A percentile compares a stretch with the other conserved stretches of the same genome.
phyloP scores from a whole-genome alignment of 352 stramenopile species.

The Phytophthora sojae region DNA sequence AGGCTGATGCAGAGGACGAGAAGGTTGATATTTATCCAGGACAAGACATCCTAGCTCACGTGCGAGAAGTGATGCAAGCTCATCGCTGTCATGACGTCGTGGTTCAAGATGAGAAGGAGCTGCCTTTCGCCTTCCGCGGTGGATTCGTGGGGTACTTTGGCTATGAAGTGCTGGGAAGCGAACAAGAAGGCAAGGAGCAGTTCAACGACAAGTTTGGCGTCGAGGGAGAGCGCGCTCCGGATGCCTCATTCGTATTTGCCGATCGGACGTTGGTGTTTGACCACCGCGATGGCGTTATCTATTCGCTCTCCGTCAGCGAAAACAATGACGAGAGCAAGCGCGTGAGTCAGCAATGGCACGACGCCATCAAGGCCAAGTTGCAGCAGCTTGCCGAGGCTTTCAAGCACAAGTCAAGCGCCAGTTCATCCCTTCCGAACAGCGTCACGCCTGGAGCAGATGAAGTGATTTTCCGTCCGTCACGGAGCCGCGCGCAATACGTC shows the following conservation, averaged over 20 bases:
- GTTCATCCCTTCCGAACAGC: not conserved
- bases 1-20: slow-evolving; percentile 23
- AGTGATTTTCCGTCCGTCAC: slow-evolving; percentile 70
- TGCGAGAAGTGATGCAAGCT: slow-evolving; percentile 48
- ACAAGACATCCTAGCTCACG: slow-evolving; percentile 45
- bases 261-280: slow-evolving; percentile 92
- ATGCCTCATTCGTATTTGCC: slow-evolving; percentile 92
- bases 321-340: slow-evolving; percentile 11
- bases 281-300: slow-evolving; percentile 77
- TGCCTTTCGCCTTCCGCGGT: slow-evolving; percentile 84
- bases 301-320: slow-evolving; percentile 72
- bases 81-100: slow-evolving; percentile 49
- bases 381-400: slow-evolving; percentile 24
- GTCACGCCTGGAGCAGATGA: slow-evolving; percentile 11
- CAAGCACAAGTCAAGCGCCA: not conserved
- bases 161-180: slow-evolving; percentile 81
- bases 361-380: slow-evolving; percentile 23
- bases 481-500: slow-evolving; percentile 82
- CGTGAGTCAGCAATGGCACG: slow-evolving; percentile 32
- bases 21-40: slow-evolving; percentile 27
- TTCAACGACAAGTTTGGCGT: slow-evolving; percentile 21
- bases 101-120: slow-evolving; percentile 16
- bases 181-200: slow-evolving; percentile 30
- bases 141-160: slow-evolving; percentile 91
- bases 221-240: slow-evolving; percentile 59